phyloP scores from a whole-genome alignment of 2,329 filamentous ascomycete species.

The Piedraia hortae region DNA sequence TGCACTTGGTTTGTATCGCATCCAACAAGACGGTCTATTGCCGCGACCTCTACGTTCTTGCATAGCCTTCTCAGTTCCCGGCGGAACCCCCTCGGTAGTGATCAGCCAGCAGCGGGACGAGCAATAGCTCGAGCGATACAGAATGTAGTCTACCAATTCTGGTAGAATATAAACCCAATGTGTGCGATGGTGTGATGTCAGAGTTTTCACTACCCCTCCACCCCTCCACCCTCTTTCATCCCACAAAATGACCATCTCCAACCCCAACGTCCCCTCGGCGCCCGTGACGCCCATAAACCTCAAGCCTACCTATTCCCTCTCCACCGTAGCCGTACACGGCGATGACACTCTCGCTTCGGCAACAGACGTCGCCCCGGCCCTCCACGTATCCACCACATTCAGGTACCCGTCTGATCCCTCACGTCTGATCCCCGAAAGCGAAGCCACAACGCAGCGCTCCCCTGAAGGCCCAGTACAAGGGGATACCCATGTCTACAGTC shows the following conservation, averaged over 20 bases:
- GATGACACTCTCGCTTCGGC: constrained; percentile 12
- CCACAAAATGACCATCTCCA: constrained; percentile 1
- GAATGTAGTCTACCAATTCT: too few relatives aligned
- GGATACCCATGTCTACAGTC: constrained; percentile 59
- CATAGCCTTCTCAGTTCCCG: too few relatives aligned
- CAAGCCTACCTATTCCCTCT: constrained; percentile 6
- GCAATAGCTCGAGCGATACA: too few relatives aligned
- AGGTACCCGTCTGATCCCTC: constrained; percentile 49
- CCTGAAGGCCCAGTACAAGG: constrained; percentile 17
- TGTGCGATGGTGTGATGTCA: too few relatives aligned
- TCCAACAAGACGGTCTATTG: too few relatives aligned
- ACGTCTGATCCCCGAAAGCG: constrained; percentile 20
- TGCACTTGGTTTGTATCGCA: too few relatives aligned
- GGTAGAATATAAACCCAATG: too few relatives aligned
- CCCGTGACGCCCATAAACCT: constrained; percentile 5
- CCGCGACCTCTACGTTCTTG: too few relatives aligned
- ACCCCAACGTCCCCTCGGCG: constrained; percentile 3
- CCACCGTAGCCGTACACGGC: constrained; percentile 12
- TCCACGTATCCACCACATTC: constrained; percentile 82
- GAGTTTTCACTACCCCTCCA: neutral
- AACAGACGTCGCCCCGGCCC: constrained; percentile 56
- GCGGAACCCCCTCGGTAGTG: too few relatives aligned
- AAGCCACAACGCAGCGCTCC: constrained; percentile 4
- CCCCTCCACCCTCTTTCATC: too few relatives aligned
- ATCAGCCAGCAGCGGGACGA: too few relatives aligned